Percentiles rank a stretch among this genome's conserved stretches.
Evolutionary conservation across 1,284 basidiomycete genomes (phyloP).

Genomic region (Leccinum solheimii): DNA sequence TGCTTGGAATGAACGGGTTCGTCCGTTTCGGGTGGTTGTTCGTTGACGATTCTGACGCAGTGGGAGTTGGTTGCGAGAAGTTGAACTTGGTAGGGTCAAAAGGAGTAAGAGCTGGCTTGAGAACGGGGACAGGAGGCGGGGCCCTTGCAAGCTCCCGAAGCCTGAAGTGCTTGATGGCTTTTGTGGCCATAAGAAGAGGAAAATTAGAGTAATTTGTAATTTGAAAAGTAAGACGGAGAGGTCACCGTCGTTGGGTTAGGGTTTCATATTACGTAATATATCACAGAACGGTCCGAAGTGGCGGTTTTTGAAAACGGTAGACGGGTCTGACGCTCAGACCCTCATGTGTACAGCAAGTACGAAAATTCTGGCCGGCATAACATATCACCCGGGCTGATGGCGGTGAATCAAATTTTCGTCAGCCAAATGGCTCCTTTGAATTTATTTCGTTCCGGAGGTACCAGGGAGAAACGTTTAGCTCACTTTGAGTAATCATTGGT

Average conservation of each 20-base stretch:
- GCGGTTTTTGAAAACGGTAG: too few species aligned
- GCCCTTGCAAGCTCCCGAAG: conserved; percentile 42
- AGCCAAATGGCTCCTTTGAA: too few species aligned
- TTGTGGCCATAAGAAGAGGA: conserved; percentile 30
- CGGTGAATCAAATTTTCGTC: too few species aligned
- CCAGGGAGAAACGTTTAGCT: too few species aligned
- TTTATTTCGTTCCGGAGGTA: too few species aligned
- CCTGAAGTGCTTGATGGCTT: conserved; percentile 48
- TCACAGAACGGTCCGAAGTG: too few species aligned
- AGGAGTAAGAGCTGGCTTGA: conserved; percentile 25
- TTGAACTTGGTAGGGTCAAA: conserved; percentile 30
- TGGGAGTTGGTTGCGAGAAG: conserved; percentile 13
- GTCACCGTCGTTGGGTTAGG: neutral
- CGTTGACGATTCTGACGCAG: conserved; percentile 7
- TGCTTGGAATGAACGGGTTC: conserved; percentile 70
- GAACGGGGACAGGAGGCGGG: conserved; percentile 37
- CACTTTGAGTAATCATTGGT: too few species aligned
- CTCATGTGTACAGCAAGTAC: too few species aligned
- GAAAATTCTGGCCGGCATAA: too few species aligned
- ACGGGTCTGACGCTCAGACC: too few species aligned
- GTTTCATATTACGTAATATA: neutral
- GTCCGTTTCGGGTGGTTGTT: conserved; percentile 23
- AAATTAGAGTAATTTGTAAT: neutral
- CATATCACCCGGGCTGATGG: too few species aligned
- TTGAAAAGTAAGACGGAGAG: too few species aligned